phyloP scores from a whole-genome alignment of 192 early-diverging fungal species.

The Allomyces arbusculus region DNA sequence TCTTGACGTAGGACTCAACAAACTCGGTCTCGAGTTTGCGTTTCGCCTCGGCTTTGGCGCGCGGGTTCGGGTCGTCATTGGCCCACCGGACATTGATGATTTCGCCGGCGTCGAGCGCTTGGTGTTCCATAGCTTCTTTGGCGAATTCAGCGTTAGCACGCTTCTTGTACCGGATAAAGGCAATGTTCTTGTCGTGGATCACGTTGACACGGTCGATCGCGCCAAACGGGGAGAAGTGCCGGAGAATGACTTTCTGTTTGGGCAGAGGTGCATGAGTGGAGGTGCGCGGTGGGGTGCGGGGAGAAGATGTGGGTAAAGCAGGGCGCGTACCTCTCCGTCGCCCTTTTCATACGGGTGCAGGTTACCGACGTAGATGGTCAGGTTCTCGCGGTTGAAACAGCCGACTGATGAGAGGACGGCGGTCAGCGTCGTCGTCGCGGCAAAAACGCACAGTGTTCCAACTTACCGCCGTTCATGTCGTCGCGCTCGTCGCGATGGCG shows the following conservation, averaged over 20 bases:
- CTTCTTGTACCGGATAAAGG: constrained; percentile 57
- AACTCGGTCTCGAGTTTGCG: constrained; percentile 34
- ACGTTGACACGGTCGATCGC: constrained; percentile 25
- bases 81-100: constrained; percentile 45
- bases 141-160: constrained; percentile 67
- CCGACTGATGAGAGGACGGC: constrained; percentile 24
- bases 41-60: constrained; percentile 14
- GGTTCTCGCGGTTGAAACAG: constrained; percentile 50
- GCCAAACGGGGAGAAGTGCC: not conserved
- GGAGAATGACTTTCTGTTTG: constrained; percentile 1
- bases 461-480: constrained; percentile 42
- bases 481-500: constrained; percentile 27
- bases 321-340: not conserved
- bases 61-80: constrained; percentile 57
- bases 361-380: constrained; percentile 59
- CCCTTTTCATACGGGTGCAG: constrained; percentile 23
- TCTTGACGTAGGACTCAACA: not conserved
- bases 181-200: constrained; percentile 47
- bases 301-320: not conserved
- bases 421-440: too few species aligned
- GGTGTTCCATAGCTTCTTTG: constrained; percentile 68
- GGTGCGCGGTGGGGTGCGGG: not conserved
- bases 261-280: constrained; percentile 20
- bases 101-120: constrained; percentile 56
- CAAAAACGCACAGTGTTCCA: not conserved